phyloP scores from a whole-genome alignment of 345 rosid species.

The Eucalyptus pauciflora region DNA sequence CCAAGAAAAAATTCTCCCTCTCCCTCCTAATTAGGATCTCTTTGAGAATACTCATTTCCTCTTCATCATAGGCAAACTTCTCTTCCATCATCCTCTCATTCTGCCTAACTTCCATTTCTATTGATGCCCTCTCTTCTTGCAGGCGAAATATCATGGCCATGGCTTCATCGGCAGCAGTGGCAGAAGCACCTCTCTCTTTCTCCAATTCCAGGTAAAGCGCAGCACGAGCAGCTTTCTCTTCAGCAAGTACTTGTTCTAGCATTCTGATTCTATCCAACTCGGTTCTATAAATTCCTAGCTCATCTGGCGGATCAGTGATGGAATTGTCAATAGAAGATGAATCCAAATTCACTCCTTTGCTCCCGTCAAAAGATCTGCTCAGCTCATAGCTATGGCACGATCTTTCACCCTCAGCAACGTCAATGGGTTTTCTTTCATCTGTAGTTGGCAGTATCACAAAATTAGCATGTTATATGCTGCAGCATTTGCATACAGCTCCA shows the following conservation, averaged over 20 bases:
- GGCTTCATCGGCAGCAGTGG: conserved; percentile 85
- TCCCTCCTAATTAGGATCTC: conserved; percentile 73
- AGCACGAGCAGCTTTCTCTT: conserved; percentile 32
- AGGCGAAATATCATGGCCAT: conserved; percentile 83
- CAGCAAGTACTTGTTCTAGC: conserved; percentile 44
- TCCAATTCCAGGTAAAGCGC: conserved; percentile 53
- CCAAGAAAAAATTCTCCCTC: conserved; percentile 64
- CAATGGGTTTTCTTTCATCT: conserved; percentile 16
- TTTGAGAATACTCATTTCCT: conserved; percentile 78
- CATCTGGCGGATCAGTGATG: not conserved
- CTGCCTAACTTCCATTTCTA: conserved; percentile 87
- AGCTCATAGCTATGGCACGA: conserved; percentile 5
- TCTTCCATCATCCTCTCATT: conserved; percentile 85
- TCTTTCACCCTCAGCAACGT: conserved; percentile 4
- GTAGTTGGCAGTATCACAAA: not conserved
- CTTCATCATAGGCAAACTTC: conserved; percentile 67
- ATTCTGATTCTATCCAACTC: conserved; percentile 17
- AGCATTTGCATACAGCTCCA: not conserved
- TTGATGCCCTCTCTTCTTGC: conserved; percentile 70
- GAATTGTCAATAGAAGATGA: conserved; percentile 7
- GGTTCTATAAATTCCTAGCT: not conserved
- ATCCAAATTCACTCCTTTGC: conserved; percentile 1
- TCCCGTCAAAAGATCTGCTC: conserved; percentile 5
- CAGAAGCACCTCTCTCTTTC: conserved; percentile 79
- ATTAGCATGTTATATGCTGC: not conserved